A percentile compares a stretch with the other conserved stretches of the same genome.
These are phyloP conservation scores for Clarkia xantiana DNA, from an alignment of 345 rosid genomes.

Conservation along the genomic window DNA sequence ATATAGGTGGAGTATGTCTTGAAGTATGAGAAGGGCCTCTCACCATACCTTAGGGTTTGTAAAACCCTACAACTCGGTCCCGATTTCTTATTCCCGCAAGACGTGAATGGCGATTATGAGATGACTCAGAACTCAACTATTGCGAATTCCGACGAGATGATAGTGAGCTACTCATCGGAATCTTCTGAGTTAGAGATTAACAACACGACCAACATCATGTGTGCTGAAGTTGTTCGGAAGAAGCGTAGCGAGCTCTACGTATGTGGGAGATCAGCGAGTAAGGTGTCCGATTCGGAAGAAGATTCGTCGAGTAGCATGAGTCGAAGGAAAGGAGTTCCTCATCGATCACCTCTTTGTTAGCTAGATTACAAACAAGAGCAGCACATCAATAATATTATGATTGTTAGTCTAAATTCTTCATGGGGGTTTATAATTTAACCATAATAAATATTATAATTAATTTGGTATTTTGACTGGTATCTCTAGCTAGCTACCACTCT, in stretches of 20 bases:
- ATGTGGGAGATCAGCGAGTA: constrained; percentile 39
- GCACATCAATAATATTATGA: too few relatives aligned
- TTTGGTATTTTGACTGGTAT: too few relatives aligned
- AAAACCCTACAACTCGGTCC: constrained; percentile 63
- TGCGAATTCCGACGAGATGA: constrained; percentile 56
- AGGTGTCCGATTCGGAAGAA: constrained; percentile 40
- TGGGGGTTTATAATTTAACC: constrained; percentile 7
- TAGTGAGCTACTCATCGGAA: constrained; percentile 60
- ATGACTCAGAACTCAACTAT: constrained; percentile 51
- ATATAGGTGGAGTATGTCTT: constrained; percentile 81
- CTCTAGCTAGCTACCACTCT: constrained; percentile 4
- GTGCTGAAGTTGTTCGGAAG: constrained; percentile 27
- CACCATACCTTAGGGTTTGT: constrained; percentile 53
- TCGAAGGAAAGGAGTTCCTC: constrained; percentile 87
- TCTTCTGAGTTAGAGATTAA: constrained; percentile 31
- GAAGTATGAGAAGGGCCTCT: constrained; percentile 59
- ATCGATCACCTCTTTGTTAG: constrained; percentile 82
- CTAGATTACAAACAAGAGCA: too few relatives aligned
- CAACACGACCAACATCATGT: constrained; percentile 6
- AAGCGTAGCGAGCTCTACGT: constrained; percentile 43
- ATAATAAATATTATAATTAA: too few relatives aligned
- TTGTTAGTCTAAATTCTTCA: too few relatives aligned
- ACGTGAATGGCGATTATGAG: constrained; percentile 51
- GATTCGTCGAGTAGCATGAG: constrained; percentile 44
- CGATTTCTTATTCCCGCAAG: constrained; percentile 81